These are phyloP conservation scores for Cruciata laevipes DNA, from an alignment of 257 asterid genomes.

Conservation along the genomic window DNA sequence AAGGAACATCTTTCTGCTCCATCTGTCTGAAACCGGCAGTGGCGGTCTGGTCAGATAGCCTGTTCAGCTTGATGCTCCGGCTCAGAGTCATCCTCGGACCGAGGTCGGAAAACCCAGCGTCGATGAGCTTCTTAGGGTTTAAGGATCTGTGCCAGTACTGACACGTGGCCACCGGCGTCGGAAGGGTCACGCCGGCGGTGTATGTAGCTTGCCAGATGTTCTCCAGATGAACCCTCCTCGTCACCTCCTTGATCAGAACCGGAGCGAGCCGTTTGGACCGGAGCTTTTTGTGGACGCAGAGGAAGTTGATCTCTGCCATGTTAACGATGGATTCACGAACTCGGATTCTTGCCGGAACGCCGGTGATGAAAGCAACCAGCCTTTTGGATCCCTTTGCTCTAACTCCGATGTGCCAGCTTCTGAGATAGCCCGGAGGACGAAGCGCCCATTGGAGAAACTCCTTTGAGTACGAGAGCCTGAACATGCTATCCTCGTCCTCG, in stretches of 20 bases:
- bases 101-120: constrained; percentile 43
- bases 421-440: constrained; percentile 41
- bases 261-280: constrained; percentile 55
- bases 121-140: constrained; percentile 51
- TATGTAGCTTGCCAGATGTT: constrained; percentile 54
- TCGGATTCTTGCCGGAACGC: constrained; percentile 38
- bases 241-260: constrained; percentile 50
- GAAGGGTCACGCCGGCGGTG: constrained; percentile 51
- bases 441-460: constrained; percentile 53
- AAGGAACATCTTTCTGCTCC: constrained; percentile 40
- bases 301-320: constrained; percentile 49
- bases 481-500: constrained; percentile 52
- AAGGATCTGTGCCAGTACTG: constrained; percentile 48
- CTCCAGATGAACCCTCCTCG: constrained; percentile 47
- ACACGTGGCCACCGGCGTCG: constrained; percentile 37
- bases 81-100: constrained; percentile 60
- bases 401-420: constrained; percentile 50
- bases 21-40: constrained; percentile 43
- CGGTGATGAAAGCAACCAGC: constrained; percentile 48
- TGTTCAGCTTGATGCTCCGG: constrained; percentile 37
- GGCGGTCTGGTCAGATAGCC: constrained; percentile 26
- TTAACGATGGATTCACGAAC: constrained; percentile 33
- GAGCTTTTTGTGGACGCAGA: constrained; percentile 55
- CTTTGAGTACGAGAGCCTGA: constrained; percentile 47
- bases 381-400: constrained; percentile 41